Base-by-base conservation (phyloP, 345 rosid genomes). In the Bruguiera parviflora region DNA sequence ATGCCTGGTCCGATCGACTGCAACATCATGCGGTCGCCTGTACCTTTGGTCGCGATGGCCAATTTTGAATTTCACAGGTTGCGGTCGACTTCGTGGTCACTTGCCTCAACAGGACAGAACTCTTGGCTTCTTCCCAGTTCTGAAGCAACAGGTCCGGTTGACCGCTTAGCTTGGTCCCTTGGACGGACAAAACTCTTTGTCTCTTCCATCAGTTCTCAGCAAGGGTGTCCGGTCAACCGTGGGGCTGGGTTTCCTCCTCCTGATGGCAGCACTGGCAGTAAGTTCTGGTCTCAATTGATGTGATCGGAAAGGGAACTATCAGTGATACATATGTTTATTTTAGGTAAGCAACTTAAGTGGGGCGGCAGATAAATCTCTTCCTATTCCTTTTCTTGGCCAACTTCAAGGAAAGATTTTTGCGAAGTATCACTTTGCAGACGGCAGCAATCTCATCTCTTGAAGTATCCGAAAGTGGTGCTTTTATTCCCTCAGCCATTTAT, bases 261-360 rank as follows among this genome's bases (percentile, higher is more conserved):
- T 47, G 92, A 89, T 75, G 85, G 81, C 67, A 77, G 69, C 59
- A 81, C 79, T 27, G 94, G 96, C 71, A 71, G 75, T 70, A 59
- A 74, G 57, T 53, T 87, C 62, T 67, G 79, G 74, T 77, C 85
- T 25, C 82, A 64, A 61, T 74, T 81, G 61, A 61, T 68, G 70
- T 71, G 67, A 77, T 73, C 71, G 66, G 73, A 70, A 72, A 77
- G 77, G 79, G 85, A 83, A 47, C 74, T 81, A 31, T 74, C 63
- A 73, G 85, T 85, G 33, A 72, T 88, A 72, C 75, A 85, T 74
- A 81, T 88, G 86, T 80, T 83, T 80, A 77, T 87, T 61, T 72
- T 85, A 84, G 95, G 97, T 81, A 85, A 72, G 82, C 79, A 66
- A 33, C 28, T 66, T 60, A 16, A 52, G 32, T 35, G 69, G 69